phyloP scores from a whole-genome alignment of 148 eudicot species.

The Rhododendron ferrugineum region DNA sequence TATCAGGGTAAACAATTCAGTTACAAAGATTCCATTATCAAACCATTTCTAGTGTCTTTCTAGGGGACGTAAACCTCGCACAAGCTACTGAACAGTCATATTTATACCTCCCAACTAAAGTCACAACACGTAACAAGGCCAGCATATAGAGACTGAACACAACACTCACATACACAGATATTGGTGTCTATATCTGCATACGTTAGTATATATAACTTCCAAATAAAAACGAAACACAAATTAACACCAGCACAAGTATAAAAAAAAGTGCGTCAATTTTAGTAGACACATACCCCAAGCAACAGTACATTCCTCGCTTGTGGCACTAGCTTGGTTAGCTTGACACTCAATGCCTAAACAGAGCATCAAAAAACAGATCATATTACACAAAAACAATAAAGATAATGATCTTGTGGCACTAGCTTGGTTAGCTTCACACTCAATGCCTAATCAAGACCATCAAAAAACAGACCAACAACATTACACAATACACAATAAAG shows the following conservation, averaged over 20 bases:
- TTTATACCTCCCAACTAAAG: neutral
- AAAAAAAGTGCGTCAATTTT: neutral
- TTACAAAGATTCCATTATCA: neutral
- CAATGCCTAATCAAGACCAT: slow-evolving; percentile 50
- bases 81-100: neutral
- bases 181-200: neutral
- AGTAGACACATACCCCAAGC: slow-evolving; percentile 76
- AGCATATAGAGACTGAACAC: neutral
- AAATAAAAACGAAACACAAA: neutral
- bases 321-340: slow-evolving; percentile 93
- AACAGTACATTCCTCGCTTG: slow-evolving; percentile 90
- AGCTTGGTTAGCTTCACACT: slow-evolving; percentile 94
- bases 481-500: no score
- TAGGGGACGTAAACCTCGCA: neutral
- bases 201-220: neutral
- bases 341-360: slow-evolving; percentile 83
- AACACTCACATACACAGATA: neutral
- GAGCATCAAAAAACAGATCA: neutral
- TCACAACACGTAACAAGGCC: neutral
- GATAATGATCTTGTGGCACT: slow-evolving; percentile 53
- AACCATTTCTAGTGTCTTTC: neutral
- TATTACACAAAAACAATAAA: neutral
- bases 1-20: neutral
- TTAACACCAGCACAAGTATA: neutral
- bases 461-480: neutral